phyloP scores from a whole-genome alignment of 371 early-diverging fungal genomes.

The Amoeboaphelidium protococcarum region DNA sequence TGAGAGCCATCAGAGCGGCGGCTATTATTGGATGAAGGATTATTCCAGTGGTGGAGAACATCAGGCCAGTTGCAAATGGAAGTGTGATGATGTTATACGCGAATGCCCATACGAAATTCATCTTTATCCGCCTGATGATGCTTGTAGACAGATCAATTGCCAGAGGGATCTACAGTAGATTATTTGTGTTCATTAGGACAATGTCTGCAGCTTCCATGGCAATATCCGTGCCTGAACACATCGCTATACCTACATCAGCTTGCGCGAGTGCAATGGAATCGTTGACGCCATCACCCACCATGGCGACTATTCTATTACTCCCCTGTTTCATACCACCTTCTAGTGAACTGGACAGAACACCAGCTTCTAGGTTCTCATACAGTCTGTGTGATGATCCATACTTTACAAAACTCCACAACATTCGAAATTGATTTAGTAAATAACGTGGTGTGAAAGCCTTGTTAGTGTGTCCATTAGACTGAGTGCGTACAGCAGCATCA shows the following conservation, averaged over 20 bases:
- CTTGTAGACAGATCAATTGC: slow-evolving; percentile 53
- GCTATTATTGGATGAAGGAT: slow-evolving; percentile 71
- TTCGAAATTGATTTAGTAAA: too few relatives aligned
- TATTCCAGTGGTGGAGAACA: slow-evolving; percentile 52
- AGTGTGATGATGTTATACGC: slow-evolving; percentile 66
- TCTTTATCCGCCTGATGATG: slow-evolving; percentile 51
- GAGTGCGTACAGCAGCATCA: too few relatives aligned
- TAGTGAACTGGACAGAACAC: too few relatives aligned
- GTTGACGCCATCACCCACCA: slow-evolving; percentile 98
- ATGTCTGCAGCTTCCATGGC: slow-evolving; percentile 82
- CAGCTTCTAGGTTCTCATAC: too few relatives aligned
- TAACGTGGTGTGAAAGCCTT: too few relatives aligned
- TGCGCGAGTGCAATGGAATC: slow-evolving; percentile 85
- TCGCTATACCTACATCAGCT: slow-evolving; percentile 78
- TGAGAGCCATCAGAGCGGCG: slow-evolving; percentile 77
- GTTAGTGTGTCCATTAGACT: too few relatives aligned
- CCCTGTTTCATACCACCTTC: too few relatives aligned
- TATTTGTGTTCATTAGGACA: slow-evolving; percentile 48
- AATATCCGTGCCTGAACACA: slow-evolving; percentile 76
- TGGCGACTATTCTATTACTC: slow-evolving; percentile 42
- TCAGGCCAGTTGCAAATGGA: slow-evolving; percentile 80
- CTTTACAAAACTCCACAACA: too few relatives aligned
- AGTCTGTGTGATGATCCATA: too few relatives aligned
- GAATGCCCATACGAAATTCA: slow-evolving; percentile 70
- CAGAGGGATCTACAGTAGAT: slow-evolving; percentile 52